Percentiles rank a stretch among this genome's conserved stretches.
Evolutionary conservation across 2,329 filamentous ascomycete genomes (phyloP).

Genomic region (Neofusicoccum sp.): DNA sequence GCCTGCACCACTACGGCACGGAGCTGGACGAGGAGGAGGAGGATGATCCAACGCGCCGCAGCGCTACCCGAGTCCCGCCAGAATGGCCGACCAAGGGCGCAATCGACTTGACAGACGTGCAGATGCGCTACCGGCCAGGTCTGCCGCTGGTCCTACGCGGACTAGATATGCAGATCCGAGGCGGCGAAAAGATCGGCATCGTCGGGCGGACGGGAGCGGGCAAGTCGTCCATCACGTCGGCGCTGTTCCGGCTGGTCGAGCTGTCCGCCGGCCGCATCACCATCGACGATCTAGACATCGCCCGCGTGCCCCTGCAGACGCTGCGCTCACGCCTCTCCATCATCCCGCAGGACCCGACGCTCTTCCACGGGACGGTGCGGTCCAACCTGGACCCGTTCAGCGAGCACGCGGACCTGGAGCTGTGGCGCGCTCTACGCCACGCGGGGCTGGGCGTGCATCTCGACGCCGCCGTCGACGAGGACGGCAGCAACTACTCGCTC

Average conservation of each 20-base stretch:
- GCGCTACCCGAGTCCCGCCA: slow-evolving; percentile 67
- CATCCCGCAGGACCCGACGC: slow-evolving; percentile 55
- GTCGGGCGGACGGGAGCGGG: slow-evolving; percentile 55
- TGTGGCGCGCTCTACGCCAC: slow-evolving; percentile 20
- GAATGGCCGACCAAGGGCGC: slow-evolving; percentile 45
- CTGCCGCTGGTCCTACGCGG: slow-evolving; percentile 29
- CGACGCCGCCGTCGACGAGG: slow-evolving; percentile 63
- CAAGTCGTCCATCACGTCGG: slow-evolving; percentile 42
- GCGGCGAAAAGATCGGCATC: slow-evolving; percentile 51
- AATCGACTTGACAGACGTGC: slow-evolving; percentile 44
- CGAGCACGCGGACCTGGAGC: slow-evolving; percentile 18
- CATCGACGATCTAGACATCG: slow-evolving; percentile 45
- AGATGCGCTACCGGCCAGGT: slow-evolving; percentile 39
- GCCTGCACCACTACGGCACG: slow-evolving; percentile 6
- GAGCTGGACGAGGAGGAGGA: not conserved
- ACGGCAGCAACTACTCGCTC: slow-evolving; percentile 91
- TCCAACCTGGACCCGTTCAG: slow-evolving; percentile 38
- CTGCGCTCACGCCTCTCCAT: slow-evolving; percentile 52
- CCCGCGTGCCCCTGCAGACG: slow-evolving; percentile 39
- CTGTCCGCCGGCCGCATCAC: slow-evolving; percentile 37
- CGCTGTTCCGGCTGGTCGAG: slow-evolving; percentile 43
- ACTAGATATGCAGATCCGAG: slow-evolving; percentile 36
- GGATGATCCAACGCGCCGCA: slow-evolving; percentile 26
- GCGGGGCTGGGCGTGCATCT: slow-evolving; percentile 48
- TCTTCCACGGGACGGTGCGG: slow-evolving; percentile 45